Base-by-base conservation (phyloP, 2,329 filamentous ascomycete genomes). In the Westerdykella ornata region DNA sequence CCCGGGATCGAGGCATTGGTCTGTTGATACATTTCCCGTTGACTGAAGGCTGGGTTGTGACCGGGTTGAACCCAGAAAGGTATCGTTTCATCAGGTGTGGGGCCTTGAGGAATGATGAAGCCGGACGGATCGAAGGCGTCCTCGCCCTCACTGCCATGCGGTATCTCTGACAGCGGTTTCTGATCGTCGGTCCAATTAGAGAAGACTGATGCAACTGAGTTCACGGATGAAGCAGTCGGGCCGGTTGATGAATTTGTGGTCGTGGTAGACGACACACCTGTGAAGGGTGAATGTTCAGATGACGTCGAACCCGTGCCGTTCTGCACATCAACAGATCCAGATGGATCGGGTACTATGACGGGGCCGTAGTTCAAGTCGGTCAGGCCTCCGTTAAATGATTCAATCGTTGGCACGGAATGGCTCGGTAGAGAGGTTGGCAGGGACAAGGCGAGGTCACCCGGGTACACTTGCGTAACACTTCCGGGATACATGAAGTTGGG, bases 141-240 rank as follows among this genome's bases (percentile, higher is more conserved):
- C 9, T 59, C 56, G 19, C 48, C 41, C 11, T 63, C 54, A 32
- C 54, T 56, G 39, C 46, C 44, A 8, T 53, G 51, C 17, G 55
- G 57, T 8, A 48, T 35, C n/a, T 60, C 48, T 34, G 51, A 26
- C 22, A 9, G 22, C 22, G 8, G 22, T 11, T 44, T 46, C 39
- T 49, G 47, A 17, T 65, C 56, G 16, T 63, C 62, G 29, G 60
- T 65, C 62, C 62, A 66, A 11, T 58, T 60, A 1, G 62, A 60
- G 37, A 65, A 65, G 26, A 63, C 48, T 14, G 63, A 66, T 15
- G 62, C 52, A 18, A 66, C 50, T 13, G 62, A 66, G 7, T 59
- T 55, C 8, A 65, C 59, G 2, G 64, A 63, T 13, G 58, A 52
- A 15, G 58, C 51, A 31, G 53, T 60, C 1, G 57, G 59, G 11